phyloP scores from a whole-genome alignment of 345 rosid genomes.

The Citrus hindsii region DNA sequence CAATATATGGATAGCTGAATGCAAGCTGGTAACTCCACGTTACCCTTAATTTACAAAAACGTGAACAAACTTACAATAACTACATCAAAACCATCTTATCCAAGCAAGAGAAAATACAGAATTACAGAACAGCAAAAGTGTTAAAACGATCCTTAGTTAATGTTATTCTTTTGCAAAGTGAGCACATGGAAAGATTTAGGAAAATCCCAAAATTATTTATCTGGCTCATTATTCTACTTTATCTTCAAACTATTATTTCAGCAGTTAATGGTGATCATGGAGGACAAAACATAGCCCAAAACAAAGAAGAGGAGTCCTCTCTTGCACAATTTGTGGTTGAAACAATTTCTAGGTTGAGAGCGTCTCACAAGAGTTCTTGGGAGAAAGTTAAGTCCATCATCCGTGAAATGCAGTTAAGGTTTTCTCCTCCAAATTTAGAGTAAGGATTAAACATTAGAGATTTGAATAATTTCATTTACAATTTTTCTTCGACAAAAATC shows the following conservation, averaged over 20 bases:
- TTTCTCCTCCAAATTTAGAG: constrained; percentile 64
- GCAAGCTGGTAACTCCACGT: constrained; percentile 5
- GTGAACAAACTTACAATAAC: neutral
- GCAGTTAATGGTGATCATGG: constrained; percentile 16
- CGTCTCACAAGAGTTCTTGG: constrained; percentile 50
- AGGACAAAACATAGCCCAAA: constrained; percentile 2
- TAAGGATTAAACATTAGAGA: constrained; percentile 17
- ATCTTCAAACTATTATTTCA: neutral
- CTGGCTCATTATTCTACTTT: constrained; percentile 22
- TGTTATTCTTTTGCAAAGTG: neutral
- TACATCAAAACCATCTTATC: neutral
- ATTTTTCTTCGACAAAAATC: neutral
- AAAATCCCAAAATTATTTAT: constrained; percentile 14
- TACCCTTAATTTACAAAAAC: neutral
- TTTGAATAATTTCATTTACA: neutral
- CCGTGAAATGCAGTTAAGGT: constrained; percentile 38
- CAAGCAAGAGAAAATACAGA: neutral
- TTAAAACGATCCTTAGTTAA: too few species aligned
- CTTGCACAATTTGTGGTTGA: constrained; percentile 26
- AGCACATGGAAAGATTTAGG: constrained; percentile 24
- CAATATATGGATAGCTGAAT: neutral
- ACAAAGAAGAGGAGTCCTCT: constrained; percentile 31
- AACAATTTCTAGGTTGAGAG: constrained; percentile 28
- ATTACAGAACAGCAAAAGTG: neutral
- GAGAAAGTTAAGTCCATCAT: constrained; percentile 44